Base-by-base conservation (phyloP, 805 yeast genomes). In the Yamadazyma endophytica region DNA sequence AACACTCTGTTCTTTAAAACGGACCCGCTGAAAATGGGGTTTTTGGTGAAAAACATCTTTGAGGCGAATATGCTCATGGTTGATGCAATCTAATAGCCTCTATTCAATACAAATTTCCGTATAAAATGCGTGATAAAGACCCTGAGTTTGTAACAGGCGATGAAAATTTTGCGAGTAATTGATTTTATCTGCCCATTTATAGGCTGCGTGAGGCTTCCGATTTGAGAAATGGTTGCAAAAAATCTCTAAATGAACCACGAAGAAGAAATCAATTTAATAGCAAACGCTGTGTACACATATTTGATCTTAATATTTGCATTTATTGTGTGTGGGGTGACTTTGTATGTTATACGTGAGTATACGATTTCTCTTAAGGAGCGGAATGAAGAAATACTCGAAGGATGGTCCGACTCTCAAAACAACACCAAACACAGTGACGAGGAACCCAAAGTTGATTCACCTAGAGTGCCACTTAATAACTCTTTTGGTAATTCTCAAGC, bases 11-110 rank as follows among this genome's bases (percentile, higher is more conserved):
- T 8, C 21, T 9, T n/a, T n/a, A n/a, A n/a, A n/a, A n/a, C n/a
- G n/a, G n/a, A 29, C 24, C 54, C 56, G 37, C 70, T 47, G 21
- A 75, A 69, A 15, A 73, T 56, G 3, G 72, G 46, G 55, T 78
- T 79, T 48, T 64, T 67, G 39, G 77, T 63, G 53, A 79, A 78
- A 61, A 72, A 77, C 54, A 76, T 74, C 61, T 72, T 70, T 5
- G 78, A 61, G 47, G 68, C 68, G 27, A 76, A 68, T 29, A 77
- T 53, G 44, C 35, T 48, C n/a, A n/a, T n/a, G n/a, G n/a, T n/a
- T n/a, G n/a, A n/a, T n/a, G n/a, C n/a, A n/a, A n/a, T n/a, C n/a
- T n/a, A n/a, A n/a, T n/a, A n/a, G n/a, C n/a, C n/a, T n/a, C n/a
- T n/a, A n/a, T n/a, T n/a, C n/a, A n/a, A n/a, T n/a, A n/a, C n/a